A percentile compares a stretch with the other conserved stretches of the same genome.
Evolutionary conservation across 306 rosid species (phyloP).

Genomic region (Inga oerstediana): DNA sequence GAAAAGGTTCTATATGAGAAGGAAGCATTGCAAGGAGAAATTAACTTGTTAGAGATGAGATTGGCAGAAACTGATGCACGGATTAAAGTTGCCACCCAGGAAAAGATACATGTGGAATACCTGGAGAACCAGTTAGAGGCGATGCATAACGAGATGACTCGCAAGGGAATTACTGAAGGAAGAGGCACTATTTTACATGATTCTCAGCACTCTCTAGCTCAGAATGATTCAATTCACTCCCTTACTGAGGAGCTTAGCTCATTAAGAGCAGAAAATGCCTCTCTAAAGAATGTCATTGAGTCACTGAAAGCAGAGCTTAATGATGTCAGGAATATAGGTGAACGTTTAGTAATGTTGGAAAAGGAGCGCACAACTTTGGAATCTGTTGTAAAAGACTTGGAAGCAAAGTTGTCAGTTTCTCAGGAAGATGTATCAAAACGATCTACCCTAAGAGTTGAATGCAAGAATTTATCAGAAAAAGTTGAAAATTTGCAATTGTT

Average conservation of each 20-base stretch:
- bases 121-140: slow-evolving; percentile 66
- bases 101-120: slow-evolving; percentile 66
- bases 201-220: slow-evolving; percentile 34
- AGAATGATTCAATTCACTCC: slow-evolving; percentile 37
- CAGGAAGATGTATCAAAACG: slow-evolving; percentile 71
- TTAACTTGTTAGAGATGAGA: slow-evolving; percentile 64
- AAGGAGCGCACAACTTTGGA: slow-evolving; percentile 70
- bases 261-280: slow-evolving; percentile 70
- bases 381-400: slow-evolving; percentile 68
- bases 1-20: slow-evolving; percentile 78
- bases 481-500: slow-evolving; percentile 70
- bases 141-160: slow-evolving; percentile 53
- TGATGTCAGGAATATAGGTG: slow-evolving; percentile 54
- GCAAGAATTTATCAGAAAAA: slow-evolving; percentile 60
- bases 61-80: slow-evolving; percentile 78
- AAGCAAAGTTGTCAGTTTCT: slow-evolving; percentile 62
- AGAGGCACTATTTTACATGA: slow-evolving; percentile 39
- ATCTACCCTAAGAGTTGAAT: slow-evolving; percentile 64
- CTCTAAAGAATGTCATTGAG: slow-evolving; percentile 59
- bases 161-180: slow-evolving; percentile 43
- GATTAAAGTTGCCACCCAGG: slow-evolving; percentile 67
- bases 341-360: slow-evolving; percentile 69
- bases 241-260: slow-evolving; percentile 61
- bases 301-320: slow-evolving; percentile 58
- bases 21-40: slow-evolving; percentile 73